Evolutionary conservation across 345 rosid species (phyloP).

Genomic region (Pistacia atlantica): DNA sequence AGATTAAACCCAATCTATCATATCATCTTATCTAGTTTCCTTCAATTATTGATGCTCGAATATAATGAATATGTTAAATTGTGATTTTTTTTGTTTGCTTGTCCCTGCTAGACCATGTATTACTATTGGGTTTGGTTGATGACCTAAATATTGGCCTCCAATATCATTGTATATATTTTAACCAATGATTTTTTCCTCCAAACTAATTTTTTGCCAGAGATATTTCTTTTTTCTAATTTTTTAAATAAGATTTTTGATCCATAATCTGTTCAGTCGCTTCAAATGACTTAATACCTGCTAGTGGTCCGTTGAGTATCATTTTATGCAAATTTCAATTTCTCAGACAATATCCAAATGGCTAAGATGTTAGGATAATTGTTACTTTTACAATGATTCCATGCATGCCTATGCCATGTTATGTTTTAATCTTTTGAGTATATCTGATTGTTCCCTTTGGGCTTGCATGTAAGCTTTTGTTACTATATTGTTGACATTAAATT

Average conservation of each 20-base stretch:
- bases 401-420: background rate
- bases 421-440: too few species aligned
- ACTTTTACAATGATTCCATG: background rate
- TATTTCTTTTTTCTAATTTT: background rate
- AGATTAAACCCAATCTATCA: background rate
- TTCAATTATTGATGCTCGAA: background rate
- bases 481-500: background rate
- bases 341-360: background rate
- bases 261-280: background rate
- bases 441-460: background rate
- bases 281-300: background rate
- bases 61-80: background rate
- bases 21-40: slow-evolving; percentile 4
- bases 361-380: background rate
- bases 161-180: background rate
- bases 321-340: background rate
- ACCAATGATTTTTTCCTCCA: background rate
- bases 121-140: background rate
- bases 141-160: background rate
- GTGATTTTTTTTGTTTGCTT: background rate
- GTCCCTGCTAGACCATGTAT: background rate
- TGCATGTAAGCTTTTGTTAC: background rate
- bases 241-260: background rate
- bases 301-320: background rate
- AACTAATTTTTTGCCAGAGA: background rate